Percentiles rank a stretch among this genome's conserved stretches.
Conservation (phyloP, 2,329 filamentous ascomycete species). For the Microascus cirrosus region DNA sequence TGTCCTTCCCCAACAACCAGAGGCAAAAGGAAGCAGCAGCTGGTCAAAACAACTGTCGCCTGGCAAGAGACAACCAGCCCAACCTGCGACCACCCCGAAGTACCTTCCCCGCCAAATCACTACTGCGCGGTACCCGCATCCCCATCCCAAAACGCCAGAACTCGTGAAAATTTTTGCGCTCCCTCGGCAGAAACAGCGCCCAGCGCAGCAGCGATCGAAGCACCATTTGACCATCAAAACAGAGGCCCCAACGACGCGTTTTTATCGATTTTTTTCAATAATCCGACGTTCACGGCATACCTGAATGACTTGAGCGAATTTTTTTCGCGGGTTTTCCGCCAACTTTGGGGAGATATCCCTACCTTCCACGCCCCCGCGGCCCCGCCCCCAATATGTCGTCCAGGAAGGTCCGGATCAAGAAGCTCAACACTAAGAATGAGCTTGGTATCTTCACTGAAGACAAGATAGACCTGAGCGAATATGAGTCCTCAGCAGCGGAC, state of each 20-base stretch:
- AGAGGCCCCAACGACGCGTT: conserved; percentile 18
- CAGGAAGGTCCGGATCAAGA: conserved; percentile 71
- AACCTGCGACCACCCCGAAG: conserved; percentile 1
- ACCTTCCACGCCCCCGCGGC: conserved; percentile 13
- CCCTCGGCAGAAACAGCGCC: conserved; percentile 4
- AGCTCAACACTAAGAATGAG: conserved; percentile 83
- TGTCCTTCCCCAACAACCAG: neutral
- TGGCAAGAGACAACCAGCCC: neutral
- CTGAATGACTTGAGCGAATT: conserved; percentile 54
- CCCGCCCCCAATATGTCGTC: conserved; percentile 35
- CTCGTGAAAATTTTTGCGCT: conserved; percentile 6
- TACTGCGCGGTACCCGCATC: neutral
- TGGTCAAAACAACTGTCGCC: conserved; percentile 3
- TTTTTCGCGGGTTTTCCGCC: conserved; percentile 49
- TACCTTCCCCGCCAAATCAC: neutral
- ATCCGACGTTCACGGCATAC: conserved; percentile 40
- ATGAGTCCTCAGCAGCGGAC: conserved; percentile 76
- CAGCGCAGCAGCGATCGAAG: neutral
- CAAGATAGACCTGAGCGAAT: conserved; percentile 77
- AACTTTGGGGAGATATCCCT: conserved; percentile 19
- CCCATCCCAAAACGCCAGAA: neutral
- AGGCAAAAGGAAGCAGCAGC: conserved; percentile 4
- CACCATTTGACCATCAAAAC: conserved; percentile 6
- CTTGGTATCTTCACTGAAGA: conserved; percentile 81
- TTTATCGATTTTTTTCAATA: conserved; percentile 38